A percentile compares a stretch with the other conserved stretches of the same genome.
phyloP scores from a whole-genome alignment of 345 rosid genomes.

The Eucalyptus shirleyi region DNA sequence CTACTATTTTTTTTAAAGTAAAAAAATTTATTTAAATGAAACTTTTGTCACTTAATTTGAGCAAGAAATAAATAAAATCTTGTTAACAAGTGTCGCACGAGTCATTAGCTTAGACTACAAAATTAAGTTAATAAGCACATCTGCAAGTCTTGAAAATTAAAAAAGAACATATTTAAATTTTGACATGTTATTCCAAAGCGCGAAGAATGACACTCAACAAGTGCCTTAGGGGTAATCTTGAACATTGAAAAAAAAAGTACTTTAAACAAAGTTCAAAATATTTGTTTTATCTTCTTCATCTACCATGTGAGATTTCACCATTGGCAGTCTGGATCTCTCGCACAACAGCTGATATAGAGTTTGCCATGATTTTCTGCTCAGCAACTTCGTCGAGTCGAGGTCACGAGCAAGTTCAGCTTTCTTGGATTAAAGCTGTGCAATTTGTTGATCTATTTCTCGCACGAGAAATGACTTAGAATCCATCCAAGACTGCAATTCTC shows the following conservation, averaged over 20 bases:
- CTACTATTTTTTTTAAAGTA: not conserved
- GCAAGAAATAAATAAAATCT: too few relatives aligned
- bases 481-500: not conserved
- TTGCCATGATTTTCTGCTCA: not conserved
- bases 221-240: not conserved
- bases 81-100: not conserved
- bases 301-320: not conserved
- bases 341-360: not conserved
- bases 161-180: not conserved
- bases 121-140: not conserved
- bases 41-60: not conserved
- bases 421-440: not conserved
- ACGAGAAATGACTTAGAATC: not conserved
- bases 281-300: not conserved
- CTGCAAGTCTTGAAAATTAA: not conserved
- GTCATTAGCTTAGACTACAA: not conserved
- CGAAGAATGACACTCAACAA: not conserved
- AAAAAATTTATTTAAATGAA: not conserved
- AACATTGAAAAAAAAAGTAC: not conserved
- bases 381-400: not conserved
- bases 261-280: not conserved
- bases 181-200: not conserved
- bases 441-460: not conserved
- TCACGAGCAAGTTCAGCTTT: not conserved
- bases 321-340: not conserved